phyloP scores from a whole-genome alignment of 345 rosid species.

The Populus pruinosa region DNA sequence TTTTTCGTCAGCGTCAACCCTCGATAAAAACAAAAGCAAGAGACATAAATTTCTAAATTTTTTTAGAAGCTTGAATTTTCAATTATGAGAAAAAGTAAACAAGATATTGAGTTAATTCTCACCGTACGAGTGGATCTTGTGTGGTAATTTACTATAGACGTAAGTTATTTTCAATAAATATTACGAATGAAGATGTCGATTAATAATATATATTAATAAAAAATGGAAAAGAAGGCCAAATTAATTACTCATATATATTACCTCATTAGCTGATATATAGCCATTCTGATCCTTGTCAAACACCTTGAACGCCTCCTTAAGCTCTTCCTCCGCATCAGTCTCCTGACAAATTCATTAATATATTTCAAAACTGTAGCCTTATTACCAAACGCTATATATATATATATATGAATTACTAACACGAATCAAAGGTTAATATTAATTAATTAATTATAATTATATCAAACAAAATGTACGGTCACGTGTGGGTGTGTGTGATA shows the following conservation, averaged over 20 bases:
- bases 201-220: not conserved
- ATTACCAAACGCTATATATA: not conserved
- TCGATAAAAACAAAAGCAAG: not conserved
- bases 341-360: conserved; percentile 35
- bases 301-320: conserved; percentile 78
- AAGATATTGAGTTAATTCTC: not conserved
- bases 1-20: conserved; percentile 2
- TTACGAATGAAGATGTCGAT: not conserved
- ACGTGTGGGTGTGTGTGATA: not conserved
- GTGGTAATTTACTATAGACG: not conserved
- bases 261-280: conserved; percentile 79
- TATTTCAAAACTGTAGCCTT: not conserved
- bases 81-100: not conserved
- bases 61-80: not conserved
- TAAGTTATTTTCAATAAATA: not conserved
- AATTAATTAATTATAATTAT: no score
- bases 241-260: conserved; percentile 9
- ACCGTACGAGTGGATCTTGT: not conserved
- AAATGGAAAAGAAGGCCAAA: not conserved
- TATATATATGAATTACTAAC: no score
- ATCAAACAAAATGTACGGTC: not conserved
- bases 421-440: no score
- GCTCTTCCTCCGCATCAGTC: conserved; percentile 73
- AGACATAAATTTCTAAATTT: not conserved
- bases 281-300: conserved; percentile 89